Percentiles rank a stretch among this genome's conserved stretches.
Conservation (phyloP, 2,329 filamentous ascomycete genomes). For the Sordariomycetes sp. region DNA sequence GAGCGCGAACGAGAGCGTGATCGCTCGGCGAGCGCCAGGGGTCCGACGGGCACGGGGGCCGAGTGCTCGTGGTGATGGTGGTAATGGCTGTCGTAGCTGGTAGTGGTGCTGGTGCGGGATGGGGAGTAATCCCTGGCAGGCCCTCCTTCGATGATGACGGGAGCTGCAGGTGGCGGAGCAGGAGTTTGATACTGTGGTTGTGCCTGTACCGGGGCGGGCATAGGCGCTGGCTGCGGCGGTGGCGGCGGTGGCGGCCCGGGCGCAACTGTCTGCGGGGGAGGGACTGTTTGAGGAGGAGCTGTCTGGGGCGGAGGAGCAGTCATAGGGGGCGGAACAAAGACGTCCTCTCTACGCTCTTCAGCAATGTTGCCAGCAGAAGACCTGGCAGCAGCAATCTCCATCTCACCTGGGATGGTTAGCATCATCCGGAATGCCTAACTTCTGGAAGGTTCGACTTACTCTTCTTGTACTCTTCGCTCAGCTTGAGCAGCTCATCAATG, state of each 20-base stretch:
- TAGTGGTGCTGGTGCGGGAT: slow-evolving; percentile 25
- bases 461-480: slow-evolving; percentile 69
- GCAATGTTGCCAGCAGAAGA: slow-evolving; percentile 36
- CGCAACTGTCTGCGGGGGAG: not conserved
- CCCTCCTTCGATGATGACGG: slow-evolving; percentile 22
- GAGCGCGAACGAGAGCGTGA: slow-evolving; percentile 32
- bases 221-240: slow-evolving; percentile 23
- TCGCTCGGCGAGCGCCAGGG: slow-evolving; percentile 28
- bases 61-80: slow-evolving; percentile 14
- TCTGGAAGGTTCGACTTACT: slow-evolving; percentile 25
- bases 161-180: slow-evolving; percentile 15
- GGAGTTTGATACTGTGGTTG: slow-evolving; percentile 13
- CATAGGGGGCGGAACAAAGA: slow-evolving; percentile 3
- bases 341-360: slow-evolving; percentile 36
- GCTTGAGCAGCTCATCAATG: slow-evolving; percentile 79
- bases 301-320: not conserved
- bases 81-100: slow-evolving; percentile 20
- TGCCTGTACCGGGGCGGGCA: slow-evolving; percentile 8
- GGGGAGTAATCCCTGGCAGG: slow-evolving; percentile 38
- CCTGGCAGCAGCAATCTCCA: slow-evolving; percentile 33
- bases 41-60: slow-evolving; percentile 11
- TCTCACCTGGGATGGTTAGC: slow-evolving; percentile 22
- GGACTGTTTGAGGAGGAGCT: slow-evolving; percentile 8
- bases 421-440: not conserved
- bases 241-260: slow-evolving; percentile 8